Evolutionary conservation across 768 basidiomycete genomes (phyloP).

Genomic region (Amanita molliuscula): DNA sequence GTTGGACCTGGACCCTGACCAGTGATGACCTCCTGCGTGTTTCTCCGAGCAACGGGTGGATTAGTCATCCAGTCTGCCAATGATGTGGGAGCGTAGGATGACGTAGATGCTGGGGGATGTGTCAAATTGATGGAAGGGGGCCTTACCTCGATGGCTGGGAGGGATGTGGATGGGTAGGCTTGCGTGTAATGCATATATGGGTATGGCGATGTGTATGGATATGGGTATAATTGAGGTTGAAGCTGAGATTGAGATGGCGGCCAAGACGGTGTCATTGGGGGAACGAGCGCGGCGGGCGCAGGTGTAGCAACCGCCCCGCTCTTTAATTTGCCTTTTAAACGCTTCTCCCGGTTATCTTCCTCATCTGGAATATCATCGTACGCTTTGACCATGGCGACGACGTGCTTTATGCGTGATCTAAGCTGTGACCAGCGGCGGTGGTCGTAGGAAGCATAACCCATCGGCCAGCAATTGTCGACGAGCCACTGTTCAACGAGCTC

Average conservation of each 20-base stretch:
- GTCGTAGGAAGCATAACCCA: slow-evolving; percentile 47
- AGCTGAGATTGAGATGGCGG: neutral
- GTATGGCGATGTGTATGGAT: neutral
- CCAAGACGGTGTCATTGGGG: neutral
- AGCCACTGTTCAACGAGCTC: slow-evolving; percentile 49
- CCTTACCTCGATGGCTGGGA: neutral
- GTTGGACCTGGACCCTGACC: no score
- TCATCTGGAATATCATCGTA: neutral
- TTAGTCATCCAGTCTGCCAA: neutral
- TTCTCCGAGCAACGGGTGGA: neutral
- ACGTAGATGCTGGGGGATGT: neutral
- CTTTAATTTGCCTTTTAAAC: neutral
- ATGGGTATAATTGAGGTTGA: neutral
- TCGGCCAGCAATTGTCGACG: slow-evolving; percentile 45
- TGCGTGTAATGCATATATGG: neutral
- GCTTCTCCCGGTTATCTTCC: neutral
- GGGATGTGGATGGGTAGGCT: neutral
- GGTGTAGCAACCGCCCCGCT: no score
- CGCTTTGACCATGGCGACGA: slow-evolving; percentile 26
- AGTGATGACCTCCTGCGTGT: neutral
- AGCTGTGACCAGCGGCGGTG: slow-evolving; percentile 32
- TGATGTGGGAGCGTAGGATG: neutral
- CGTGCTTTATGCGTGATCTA: slow-evolving; percentile 42
- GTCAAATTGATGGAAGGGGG: neutral
- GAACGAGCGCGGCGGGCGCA: neutral